These are phyloP conservation scores for Colletotrichum sp. DNA, from an alignment of 2,329 filamentous ascomycete species.

Conservation along the genomic window DNA sequence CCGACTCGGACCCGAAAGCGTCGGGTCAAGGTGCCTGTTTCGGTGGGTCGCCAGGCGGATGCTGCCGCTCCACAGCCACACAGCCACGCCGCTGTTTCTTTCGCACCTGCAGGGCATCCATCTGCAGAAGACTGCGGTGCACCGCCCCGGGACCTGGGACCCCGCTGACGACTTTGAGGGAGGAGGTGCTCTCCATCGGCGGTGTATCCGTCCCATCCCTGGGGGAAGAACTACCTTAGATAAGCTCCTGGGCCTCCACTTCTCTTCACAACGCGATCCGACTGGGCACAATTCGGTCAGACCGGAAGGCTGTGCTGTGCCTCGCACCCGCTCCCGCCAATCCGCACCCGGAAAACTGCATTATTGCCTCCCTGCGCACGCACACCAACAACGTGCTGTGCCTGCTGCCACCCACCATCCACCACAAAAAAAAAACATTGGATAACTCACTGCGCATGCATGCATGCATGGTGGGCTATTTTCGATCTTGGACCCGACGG, in stretches of 20 bases:
- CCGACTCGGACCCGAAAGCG: neutral
- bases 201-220: neutral
- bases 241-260: neutral
- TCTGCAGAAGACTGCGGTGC: neutral
- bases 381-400: neutral
- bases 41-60: neutral
- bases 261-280: neutral
- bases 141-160: neutral
- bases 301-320: neutral
- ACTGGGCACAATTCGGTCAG: neutral
- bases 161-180: neutral
- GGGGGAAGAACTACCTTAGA: neutral
- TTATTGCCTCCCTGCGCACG: neutral
- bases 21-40: neutral
- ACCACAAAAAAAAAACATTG: neutral
- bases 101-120: neutral
- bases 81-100: neutral
- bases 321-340: neutral
- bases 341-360: neutral
- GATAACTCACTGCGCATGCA: neutral
- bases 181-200: neutral
- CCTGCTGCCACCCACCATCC: neutral
- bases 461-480: constrained; percentile 7
- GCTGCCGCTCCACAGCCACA: constrained; percentile 13
- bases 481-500: neutral